Percentiles rank a stretch among this genome's conserved stretches.
Evolutionary conservation across 2,329 filamentous ascomycete genomes (phyloP).

Genomic region (Neofusicoccum ribis): DNA sequence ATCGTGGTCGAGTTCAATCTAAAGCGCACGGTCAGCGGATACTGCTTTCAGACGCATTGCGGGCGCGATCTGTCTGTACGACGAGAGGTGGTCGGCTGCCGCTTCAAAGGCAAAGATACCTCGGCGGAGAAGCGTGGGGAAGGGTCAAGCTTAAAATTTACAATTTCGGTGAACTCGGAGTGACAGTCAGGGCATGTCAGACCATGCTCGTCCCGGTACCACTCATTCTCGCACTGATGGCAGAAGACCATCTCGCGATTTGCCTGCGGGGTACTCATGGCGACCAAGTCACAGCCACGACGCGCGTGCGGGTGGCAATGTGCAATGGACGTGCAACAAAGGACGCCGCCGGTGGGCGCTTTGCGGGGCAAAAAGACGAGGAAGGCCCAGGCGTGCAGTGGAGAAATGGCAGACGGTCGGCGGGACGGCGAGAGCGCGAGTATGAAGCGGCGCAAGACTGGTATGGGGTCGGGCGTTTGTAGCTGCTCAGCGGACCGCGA

Average conservation of each 20-base stretch:
- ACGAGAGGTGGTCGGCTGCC: background rate
- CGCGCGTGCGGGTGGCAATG: constrained; percentile 8
- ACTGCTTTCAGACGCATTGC: background rate
- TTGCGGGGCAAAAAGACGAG: background rate
- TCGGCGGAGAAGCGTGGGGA: background rate
- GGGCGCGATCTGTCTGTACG: too few species aligned
- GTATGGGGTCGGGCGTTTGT: background rate
- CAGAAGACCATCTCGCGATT: constrained; percentile 74
- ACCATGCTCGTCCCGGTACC: constrained; percentile 70
- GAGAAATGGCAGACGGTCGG: background rate
- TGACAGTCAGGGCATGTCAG: constrained; percentile 76
- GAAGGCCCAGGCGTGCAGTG: background rate
- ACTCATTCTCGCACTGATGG: constrained; percentile 77
- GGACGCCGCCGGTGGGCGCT: background rate
- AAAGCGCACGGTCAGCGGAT: constrained; percentile 24
- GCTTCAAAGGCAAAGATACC: background rate
- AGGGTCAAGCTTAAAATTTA: constrained; percentile 48
- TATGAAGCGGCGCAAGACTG: background rate
- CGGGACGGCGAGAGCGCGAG: background rate
- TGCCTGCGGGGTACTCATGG: constrained; percentile 6
- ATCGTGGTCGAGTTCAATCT: constrained; percentile 57
- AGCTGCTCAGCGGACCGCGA: background rate
- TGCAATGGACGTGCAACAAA: background rate
- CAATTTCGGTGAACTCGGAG: constrained; percentile 82
- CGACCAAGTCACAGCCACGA: background rate